These are phyloP conservation scores for Marchantia polymorpha DNA, from an alignment of 225 moss, liverwort and hornwort genomes.

Conservation along the genomic window DNA sequence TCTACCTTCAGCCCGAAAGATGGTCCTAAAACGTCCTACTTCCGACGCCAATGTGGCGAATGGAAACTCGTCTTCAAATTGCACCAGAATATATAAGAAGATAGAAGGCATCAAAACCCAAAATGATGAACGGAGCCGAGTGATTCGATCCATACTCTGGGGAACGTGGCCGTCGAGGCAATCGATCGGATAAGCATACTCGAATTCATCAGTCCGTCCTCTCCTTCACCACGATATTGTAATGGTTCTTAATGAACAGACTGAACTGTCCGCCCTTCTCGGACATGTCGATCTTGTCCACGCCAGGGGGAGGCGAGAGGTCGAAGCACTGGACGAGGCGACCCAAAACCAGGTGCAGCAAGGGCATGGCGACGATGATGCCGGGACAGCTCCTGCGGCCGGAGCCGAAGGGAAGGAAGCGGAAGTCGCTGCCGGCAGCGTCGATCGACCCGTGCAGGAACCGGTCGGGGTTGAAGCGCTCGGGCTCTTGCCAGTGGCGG, in stretches of 20 bases:
- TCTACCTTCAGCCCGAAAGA: no score
- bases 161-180: no score
- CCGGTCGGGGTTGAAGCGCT: constrained; percentile 45
- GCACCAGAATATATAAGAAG: no score
- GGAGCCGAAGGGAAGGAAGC: constrained; percentile 41
- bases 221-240: constrained; percentile 21
- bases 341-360: constrained; percentile 41
- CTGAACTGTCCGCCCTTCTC: constrained; percentile 34
- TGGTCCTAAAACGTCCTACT: no score
- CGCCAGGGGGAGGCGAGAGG: constrained; percentile 37
- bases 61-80: no score
- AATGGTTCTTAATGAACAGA: constrained; percentile 25
- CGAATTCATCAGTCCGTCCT: constrained; percentile 1
- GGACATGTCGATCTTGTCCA: constrained; percentile 35
- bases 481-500: constrained; percentile 35
- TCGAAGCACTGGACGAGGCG: constrained; percentile 44
- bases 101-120: no score
- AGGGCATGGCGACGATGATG: constrained; percentile 42
- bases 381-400: constrained; percentile 46
- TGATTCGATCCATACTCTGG: no score
- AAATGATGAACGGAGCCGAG: no score
- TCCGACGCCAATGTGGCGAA: no score
- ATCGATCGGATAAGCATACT: no score
- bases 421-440: constrained; percentile 30
- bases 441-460: constrained; percentile 33